These are phyloP conservation scores for Porpolomopsis calyptriformis DNA, from an alignment of 768 basidiomycete genomes.

Conservation along the genomic window DNA sequence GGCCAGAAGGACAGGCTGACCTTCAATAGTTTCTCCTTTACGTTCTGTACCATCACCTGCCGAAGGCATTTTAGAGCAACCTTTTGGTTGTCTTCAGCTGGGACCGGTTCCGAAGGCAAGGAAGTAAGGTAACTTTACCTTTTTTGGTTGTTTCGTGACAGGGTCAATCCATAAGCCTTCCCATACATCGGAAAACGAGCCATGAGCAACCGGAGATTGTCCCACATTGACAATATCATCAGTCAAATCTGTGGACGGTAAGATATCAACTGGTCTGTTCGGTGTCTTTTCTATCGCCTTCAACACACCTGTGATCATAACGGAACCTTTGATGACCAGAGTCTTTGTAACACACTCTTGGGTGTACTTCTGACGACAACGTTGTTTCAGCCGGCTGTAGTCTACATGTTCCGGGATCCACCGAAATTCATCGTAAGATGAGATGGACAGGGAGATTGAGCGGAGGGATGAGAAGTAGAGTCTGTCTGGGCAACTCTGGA, in stretches of 20 bases:
- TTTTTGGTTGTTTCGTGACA: slow-evolving; percentile 27
- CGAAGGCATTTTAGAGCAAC: slow-evolving; percentile 52
- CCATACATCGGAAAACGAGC: slow-evolving; percentile 54
- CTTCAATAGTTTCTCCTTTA: slow-evolving; percentile 42
- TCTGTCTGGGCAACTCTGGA: slow-evolving; percentile 39
- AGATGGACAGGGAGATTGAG: slow-evolving; percentile 40
- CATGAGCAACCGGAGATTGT: slow-evolving; percentile 37
- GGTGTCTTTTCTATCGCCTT: background rate
- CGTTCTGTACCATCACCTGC: slow-evolving; percentile 38
- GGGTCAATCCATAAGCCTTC: slow-evolving; percentile 44
- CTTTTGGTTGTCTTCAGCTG: slow-evolving; percentile 18
- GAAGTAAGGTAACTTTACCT: slow-evolving; percentile 18
- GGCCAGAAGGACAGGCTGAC: slow-evolving; percentile 17
- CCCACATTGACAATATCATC: slow-evolving; percentile 42
- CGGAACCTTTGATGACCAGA: slow-evolving; percentile 37
- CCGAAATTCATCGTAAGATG: slow-evolving; percentile 47
- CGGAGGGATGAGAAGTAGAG: slow-evolving; percentile 46
- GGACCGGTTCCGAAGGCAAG: background rate
- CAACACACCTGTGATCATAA: slow-evolving; percentile 23
- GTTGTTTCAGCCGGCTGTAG: slow-evolving; percentile 44
- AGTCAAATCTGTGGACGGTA: slow-evolving; percentile 33
- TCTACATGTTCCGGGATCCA: slow-evolving; percentile 46
- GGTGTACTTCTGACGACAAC: slow-evolving; percentile 46
- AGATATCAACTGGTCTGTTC: background rate
- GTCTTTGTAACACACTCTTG: slow-evolving; percentile 48